Conservation (phyloP, 495 filamentous ascomycete species). For the Penicillium ucsense region DNA sequence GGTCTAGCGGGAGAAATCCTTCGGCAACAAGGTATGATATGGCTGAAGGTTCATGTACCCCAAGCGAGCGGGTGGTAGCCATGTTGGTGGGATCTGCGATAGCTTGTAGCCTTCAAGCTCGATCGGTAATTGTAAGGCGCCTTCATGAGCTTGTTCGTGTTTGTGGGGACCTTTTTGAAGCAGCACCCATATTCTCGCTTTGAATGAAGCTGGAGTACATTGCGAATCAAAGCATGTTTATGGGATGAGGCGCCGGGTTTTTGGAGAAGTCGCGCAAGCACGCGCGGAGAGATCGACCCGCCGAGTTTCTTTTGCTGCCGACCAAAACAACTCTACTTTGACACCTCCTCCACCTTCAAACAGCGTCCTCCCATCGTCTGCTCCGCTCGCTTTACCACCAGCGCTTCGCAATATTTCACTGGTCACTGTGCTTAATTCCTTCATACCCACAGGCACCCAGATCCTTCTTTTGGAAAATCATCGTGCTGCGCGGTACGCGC, state of each 20-base stretch:
- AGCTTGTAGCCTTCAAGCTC: conserved; percentile 9
- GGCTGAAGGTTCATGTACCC: conserved; percentile 75
- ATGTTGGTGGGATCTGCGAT: conserved; percentile 37
- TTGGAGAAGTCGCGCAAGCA: conserved; percentile 19
- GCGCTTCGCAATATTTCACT: too few species aligned
- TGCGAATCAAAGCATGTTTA: conserved; percentile 7
- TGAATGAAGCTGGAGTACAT: background rate
- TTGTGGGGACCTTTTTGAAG: background rate
- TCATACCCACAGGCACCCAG: background rate
- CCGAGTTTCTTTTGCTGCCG: conserved; percentile 8
- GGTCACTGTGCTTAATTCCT: too few species aligned
- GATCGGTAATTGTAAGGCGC: conserved; percentile 11
- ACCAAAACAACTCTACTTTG: conserved; percentile 21
- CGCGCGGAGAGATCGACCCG: conserved; percentile 17
- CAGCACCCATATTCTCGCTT: conserved; percentile 9
- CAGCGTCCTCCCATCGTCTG: too few species aligned
- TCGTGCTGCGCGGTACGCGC: conserved; percentile 15
- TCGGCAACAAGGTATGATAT: conserved; percentile 78
- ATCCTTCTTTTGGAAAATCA: background rate
- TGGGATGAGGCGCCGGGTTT: conserved; percentile 7
- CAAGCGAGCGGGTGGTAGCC: conserved; percentile 81
- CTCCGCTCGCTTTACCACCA: too few species aligned
- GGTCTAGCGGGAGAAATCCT: conserved; percentile 60
- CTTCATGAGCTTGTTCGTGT: conserved; percentile 5
- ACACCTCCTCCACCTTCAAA: conserved; percentile 2